Evolutionary conservation across 257 asterid genomes (phyloP).

Genomic region (Capsicum chinense): DNA sequence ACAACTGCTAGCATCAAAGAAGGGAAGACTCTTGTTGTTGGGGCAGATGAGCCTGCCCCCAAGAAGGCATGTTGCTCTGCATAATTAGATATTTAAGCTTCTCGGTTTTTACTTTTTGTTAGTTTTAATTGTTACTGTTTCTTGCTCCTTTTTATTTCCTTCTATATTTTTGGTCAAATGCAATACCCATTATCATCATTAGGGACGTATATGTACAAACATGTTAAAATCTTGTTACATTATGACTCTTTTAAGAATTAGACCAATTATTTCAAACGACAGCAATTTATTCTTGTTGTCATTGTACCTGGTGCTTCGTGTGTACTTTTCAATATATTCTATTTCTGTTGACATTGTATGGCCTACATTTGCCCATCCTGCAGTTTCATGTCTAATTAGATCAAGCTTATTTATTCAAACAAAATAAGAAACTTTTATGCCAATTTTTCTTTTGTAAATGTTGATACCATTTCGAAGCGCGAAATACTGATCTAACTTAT

Average conservation of each 20-base stretch:
- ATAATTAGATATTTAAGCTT: constrained; percentile 31
- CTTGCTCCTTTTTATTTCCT: background rate
- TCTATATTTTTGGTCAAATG: constrained; percentile 10
- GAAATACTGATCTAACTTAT: too few species aligned
- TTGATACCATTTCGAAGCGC: too few species aligned
- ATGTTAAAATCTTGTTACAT: constrained; percentile 14
- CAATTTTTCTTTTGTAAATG: too few species aligned
- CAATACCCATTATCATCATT: background rate
- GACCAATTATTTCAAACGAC: background rate
- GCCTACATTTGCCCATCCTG: too few species aligned
- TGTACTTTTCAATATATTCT: too few species aligned
- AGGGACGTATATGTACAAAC: background rate
- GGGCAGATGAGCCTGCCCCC: constrained; percentile 59
- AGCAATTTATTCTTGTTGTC: too few species aligned
- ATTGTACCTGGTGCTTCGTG: too few species aligned
- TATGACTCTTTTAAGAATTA: background rate
- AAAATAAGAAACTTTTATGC: too few species aligned
- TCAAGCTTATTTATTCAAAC: too few species aligned
- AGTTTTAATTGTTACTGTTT: background rate
- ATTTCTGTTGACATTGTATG: too few species aligned
- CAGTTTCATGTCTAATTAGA: too few species aligned
- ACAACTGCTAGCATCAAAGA: constrained; percentile 64
- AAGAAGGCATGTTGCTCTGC: constrained; percentile 85
- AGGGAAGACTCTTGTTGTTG: constrained; percentile 79
- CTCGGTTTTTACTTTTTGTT: background rate